Conservation (phyloP, 129 eudicot genomes). For the carrot (Daucus carota) region DNA sequence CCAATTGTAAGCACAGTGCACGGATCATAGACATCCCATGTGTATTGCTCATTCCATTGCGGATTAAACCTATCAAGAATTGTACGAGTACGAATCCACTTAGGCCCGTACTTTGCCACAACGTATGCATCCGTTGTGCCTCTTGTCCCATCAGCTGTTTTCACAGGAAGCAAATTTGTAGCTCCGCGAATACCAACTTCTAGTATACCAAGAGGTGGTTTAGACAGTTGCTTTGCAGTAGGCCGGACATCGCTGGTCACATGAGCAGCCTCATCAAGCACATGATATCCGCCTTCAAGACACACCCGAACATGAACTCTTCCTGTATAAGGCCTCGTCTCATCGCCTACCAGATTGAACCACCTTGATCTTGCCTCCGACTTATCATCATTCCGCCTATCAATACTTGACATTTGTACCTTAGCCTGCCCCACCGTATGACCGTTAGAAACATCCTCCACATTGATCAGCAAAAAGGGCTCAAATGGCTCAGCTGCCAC, state of each 20-base stretch:
- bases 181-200: slow-evolving; percentile 90
- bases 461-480: slow-evolving; percentile 65
- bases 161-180: slow-evolving; percentile 59
- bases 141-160: slow-evolving; percentile 75
- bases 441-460: slow-evolving; percentile 66
- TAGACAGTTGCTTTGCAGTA: slow-evolving; percentile 62
- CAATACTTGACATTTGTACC: slow-evolving; percentile 64
- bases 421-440: slow-evolving; percentile 54
- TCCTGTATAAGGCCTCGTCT: slow-evolving; percentile 55
- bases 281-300: slow-evolving; percentile 95
- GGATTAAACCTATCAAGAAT: slow-evolving; percentile 81
- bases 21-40: slow-evolving; percentile 92
- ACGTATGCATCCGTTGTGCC: slow-evolving; percentile 87
- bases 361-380: slow-evolving; percentile 70
- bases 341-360: slow-evolving; percentile 63
- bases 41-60: slow-evolving; percentile 92
- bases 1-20: slow-evolving; percentile 92
- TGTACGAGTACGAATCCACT: slow-evolving; percentile 92
- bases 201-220: slow-evolving; percentile 70
- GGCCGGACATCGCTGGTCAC: slow-evolving; percentile 74
- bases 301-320: slow-evolving; percentile 79
- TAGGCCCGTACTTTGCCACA: slow-evolving; percentile 84
- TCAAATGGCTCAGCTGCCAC: slow-evolving; percentile 98
- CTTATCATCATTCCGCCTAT: slow-evolving; percentile 64
- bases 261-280: slow-evolving; percentile 86